Base-by-base conservation (phyloP, 164 flowering plant species). In the Liquidambar formosana region DNA sequence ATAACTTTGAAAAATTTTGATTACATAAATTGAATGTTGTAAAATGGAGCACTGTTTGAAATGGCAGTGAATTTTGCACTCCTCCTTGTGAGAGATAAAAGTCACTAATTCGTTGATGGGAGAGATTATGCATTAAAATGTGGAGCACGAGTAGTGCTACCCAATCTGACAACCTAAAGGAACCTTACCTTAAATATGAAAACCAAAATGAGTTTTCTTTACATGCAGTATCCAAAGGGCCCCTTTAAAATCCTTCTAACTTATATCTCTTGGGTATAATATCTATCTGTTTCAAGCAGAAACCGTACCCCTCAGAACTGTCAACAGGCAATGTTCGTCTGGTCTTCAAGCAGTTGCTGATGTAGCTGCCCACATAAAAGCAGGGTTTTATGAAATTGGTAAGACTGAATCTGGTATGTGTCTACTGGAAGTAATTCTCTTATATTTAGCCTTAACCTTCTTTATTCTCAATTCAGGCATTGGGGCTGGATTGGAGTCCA, bases 261-360 rank as follows among this genome's bases (percentile, higher is more conserved):
- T 10, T 38, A 14, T 48, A 18, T 26, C 18, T 5, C 47, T 8
- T 48, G 2, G 26, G 41, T 6, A 48, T 58, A 8, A 59, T n/a
- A 38, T 45, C 1, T n/a, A 48, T 63, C 28, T 70, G 38, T 65
- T 69, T 51, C n/a, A 43, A 68, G 45, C 81, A 89, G 93, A 89
- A 0, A 79, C 83, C 49, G 92, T 89, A 56, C 90, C 94, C 1
- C 16, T 88, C 57, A 79, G 90, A 84, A 89, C 92, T 10, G 94
- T 89, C 71, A 89, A 89, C 75, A 77, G 94, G 79, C 92, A 86
- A 68, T 88, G 92, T 66, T 83, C 94, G 33, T 88, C 94, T 64
- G 90, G 92, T 38, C 79, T 88, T 60, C 89, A 88, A 64, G 90
- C 90, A 61, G 90, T 88, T 77, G 88, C 86, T 73, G 90, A 88